Conservation (phyloP, 352 stramenopile species). For the Phytophthora vignae region DNA sequence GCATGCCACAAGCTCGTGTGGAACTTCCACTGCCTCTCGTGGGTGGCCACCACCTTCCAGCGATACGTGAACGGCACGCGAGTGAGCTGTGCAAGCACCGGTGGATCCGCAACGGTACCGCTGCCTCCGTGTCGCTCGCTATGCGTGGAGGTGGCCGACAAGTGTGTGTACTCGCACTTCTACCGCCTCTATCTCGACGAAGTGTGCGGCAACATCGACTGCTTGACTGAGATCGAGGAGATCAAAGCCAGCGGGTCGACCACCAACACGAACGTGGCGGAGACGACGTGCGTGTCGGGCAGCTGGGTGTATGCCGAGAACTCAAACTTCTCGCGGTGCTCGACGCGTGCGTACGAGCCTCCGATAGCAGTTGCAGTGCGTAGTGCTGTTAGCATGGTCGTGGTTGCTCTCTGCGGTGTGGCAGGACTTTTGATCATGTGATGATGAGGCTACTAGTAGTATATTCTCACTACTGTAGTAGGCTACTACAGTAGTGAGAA, state of each 20-base stretch:
- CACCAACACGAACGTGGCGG: conserved; percentile 30
- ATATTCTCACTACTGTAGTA: no score
- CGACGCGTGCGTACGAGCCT: conserved; percentile 59
- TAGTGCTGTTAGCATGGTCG: background rate
- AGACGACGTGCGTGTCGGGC: conserved; percentile 54
- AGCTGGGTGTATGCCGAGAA: conserved; percentile 58
- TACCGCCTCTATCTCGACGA: conserved; percentile 72
- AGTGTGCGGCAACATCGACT: conserved; percentile 71
- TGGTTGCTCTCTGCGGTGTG: background rate
- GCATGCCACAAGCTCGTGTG: conserved; percentile 69
- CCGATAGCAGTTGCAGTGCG: conserved; percentile 13
- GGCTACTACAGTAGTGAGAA: no score
- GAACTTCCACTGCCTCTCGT: conserved; percentile 83
- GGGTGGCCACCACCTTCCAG: conserved; percentile 59
- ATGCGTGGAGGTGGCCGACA: conserved; percentile 80
- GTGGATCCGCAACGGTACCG: conserved; percentile 27
- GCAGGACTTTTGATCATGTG: background rate
- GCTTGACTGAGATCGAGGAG: conserved; percentile 63
- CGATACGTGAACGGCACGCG: conserved; percentile 42
- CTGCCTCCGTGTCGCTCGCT: conserved; percentile 74
- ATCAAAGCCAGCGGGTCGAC: conserved; percentile 36
- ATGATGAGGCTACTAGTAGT: no score
- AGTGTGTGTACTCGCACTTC: conserved; percentile 79
- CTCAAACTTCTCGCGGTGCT: conserved; percentile 64
- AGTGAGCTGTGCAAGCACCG: conserved; percentile 45